These are phyloP conservation scores for Arabidopsis thaliana DNA, from an alignment of 345 rosid species.

Conservation along the genomic window DNA sequence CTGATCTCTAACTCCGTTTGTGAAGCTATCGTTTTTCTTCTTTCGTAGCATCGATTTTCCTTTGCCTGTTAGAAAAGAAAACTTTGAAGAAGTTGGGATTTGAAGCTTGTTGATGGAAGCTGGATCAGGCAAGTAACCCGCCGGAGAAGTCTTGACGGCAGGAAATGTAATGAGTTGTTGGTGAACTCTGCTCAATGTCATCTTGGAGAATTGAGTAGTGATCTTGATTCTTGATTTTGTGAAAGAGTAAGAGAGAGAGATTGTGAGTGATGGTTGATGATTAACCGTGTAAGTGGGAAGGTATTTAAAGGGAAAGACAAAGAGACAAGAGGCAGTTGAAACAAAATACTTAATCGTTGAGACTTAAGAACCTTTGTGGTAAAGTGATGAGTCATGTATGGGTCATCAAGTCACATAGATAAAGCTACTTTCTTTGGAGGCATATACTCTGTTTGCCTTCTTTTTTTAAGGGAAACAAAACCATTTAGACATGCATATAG, in stretches of 20 bases:
- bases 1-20: conserved; percentile 49
- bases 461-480: neutral
- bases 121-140: conserved; percentile 37
- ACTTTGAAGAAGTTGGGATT: conserved; percentile 37
- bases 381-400: conserved; percentile 37
- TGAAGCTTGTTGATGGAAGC: conserved; percentile 41
- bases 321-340: conserved; percentile 42
- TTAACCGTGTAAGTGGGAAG: conserved; percentile 22
- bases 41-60: conserved; percentile 40
- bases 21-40: conserved; percentile 51
- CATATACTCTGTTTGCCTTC: conserved; percentile 33
- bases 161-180: conserved; percentile 35
- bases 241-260: conserved; percentile 18
- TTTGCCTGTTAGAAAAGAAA: conserved; percentile 17
- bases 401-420: conserved; percentile 39
- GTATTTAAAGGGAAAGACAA: conserved; percentile 46
- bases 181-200: conserved; percentile 38
- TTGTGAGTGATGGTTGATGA: conserved; percentile 26
- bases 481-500: neutral
- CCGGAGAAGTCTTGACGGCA: conserved; percentile 1
- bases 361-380: conserved; percentile 19
- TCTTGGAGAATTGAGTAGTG: conserved; percentile 12
- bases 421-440: conserved; percentile 39
- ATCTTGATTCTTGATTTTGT: conserved; percentile 25
- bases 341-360: conserved; percentile 29